Conservation (phyloP, 2,329 filamentous ascomycete species). For the Rhynchosporium graminicola region DNA sequence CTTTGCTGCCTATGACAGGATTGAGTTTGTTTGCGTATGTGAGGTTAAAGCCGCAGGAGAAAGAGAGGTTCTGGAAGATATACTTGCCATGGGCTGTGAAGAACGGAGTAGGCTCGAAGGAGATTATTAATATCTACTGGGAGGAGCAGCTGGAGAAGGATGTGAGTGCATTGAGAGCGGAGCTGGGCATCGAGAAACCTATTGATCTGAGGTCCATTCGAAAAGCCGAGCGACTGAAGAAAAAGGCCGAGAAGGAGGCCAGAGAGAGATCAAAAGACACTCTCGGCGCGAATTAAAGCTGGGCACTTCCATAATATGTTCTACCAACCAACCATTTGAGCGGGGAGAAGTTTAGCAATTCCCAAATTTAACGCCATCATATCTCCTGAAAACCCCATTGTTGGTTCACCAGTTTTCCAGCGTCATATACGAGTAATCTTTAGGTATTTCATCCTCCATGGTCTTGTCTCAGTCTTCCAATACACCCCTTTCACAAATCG, state of each 20-base stretch:
- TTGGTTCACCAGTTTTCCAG: not conserved
- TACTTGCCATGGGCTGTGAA: conserved; percentile 90
- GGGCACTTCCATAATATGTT: conserved; percentile 11
- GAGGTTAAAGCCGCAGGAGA: conserved; percentile 62
- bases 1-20: conserved; percentile 90
- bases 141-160: conserved; percentile 89
- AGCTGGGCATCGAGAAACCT: conserved; percentile 84
- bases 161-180: conserved; percentile 70
- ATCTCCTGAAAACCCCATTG: not conserved
- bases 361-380: conserved; percentile 10
- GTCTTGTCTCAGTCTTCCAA: not conserved
- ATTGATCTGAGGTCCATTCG: conserved; percentile 82
- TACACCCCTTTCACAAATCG: conserved; percentile 50
- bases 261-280: conserved; percentile 37
- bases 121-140: conserved; percentile 97
- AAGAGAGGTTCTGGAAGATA: conserved; percentile 66
- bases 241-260: conserved; percentile 62
- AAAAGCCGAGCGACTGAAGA: conserved; percentile 67
- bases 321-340: not conserved
- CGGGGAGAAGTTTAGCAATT: not conserved
- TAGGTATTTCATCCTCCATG: not conserved
- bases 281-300: conserved; percentile 35
- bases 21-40: conserved; percentile 74
- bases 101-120: conserved; percentile 75
- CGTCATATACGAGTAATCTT: conserved; percentile 10